Conservation (phyloP, 352 stramenopile genomes). For the Globisporangium nagaii region DNA sequence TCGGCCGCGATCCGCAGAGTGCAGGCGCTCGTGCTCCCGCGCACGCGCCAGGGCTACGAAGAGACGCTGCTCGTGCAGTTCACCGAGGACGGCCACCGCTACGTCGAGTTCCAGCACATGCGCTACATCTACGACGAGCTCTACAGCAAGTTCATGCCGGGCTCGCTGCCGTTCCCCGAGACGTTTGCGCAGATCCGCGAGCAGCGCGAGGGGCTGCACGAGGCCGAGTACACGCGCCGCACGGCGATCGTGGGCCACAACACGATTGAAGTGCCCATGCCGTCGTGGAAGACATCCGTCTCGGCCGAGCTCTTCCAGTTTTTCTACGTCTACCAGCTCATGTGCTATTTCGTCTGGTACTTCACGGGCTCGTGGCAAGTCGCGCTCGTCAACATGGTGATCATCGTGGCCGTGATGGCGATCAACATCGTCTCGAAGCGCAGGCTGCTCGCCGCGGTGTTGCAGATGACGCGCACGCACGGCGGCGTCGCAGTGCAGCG, state of each 20-base stretch:
- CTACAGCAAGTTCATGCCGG: constrained; percentile 16
- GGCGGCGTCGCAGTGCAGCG: constrained; percentile 47
- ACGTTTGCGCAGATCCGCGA: constrained; percentile 13
- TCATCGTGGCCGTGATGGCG: constrained; percentile 24
- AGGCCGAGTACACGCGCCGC: constrained; percentile 9
- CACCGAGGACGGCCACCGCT: constrained; percentile 11
- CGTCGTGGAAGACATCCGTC: constrained; percentile 10
- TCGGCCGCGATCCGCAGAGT: not conserved
- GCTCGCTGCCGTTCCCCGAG: constrained; percentile 7
- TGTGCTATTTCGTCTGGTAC: constrained; percentile 54
- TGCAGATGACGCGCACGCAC: constrained; percentile 38
- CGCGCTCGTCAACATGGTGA: constrained; percentile 29
- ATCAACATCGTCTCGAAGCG: constrained; percentile 49
- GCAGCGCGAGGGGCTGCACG: constrained; percentile 7
- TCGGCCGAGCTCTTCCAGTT: constrained; percentile 13
- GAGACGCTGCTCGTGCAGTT: constrained; percentile 12
- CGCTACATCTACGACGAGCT: constrained; percentile 19
- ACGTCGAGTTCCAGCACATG: constrained; percentile 19
- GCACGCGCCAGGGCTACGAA: constrained; percentile 8
- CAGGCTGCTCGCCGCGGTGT: constrained; percentile 30
- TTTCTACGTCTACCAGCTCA: constrained; percentile 23
- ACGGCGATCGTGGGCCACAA: constrained; percentile 14
- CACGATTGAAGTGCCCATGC: constrained; percentile 15
- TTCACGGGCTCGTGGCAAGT: constrained; percentile 39
- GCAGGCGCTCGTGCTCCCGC: constrained; percentile 9